Evolutionary conservation across 208 protist species (phyloP).

Genomic region (Acanthamoeba divionensis): DNA sequence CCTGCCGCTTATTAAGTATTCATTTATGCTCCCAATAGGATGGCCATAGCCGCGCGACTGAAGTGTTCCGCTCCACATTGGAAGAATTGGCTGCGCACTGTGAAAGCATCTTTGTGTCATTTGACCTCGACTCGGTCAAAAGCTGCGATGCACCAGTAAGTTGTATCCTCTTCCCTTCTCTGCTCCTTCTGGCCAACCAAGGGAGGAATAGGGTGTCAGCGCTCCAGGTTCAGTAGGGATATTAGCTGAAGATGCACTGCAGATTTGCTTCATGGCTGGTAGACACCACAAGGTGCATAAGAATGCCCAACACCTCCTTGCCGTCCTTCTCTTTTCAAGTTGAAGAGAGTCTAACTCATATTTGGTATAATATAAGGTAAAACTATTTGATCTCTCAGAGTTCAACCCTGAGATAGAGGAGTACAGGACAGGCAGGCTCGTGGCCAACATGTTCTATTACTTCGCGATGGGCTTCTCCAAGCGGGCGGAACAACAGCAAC

Average conservation of each 20-base stretch:
- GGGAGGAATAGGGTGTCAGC: constrained; percentile 69
- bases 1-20: neutral
- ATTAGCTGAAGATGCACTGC: constrained; percentile 75
- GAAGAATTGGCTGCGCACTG: constrained; percentile 59
- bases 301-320: neutral
- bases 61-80: neutral
- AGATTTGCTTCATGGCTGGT: constrained; percentile 78
- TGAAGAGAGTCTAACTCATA: neutral
- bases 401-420: constrained; percentile 80
- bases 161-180: neutral
- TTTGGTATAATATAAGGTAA: constrained; percentile 48
- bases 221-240: constrained; percentile 74
- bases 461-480: constrained; percentile 75
- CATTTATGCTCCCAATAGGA: neutral
- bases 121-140: constrained; percentile 80
- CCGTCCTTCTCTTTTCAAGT: neutral
- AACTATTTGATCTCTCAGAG: constrained; percentile 80
- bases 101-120: constrained; percentile 80
- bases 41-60: neutral
- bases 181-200: neutral
- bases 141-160: constrained; percentile 70
- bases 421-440: constrained; percentile 73
- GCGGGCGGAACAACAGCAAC: no score
- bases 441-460: constrained; percentile 78
- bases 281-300: constrained; percentile 55